phyloP scores from a whole-genome alignment of 306 rosid genomes.

The Glycine tomentella region DNA sequence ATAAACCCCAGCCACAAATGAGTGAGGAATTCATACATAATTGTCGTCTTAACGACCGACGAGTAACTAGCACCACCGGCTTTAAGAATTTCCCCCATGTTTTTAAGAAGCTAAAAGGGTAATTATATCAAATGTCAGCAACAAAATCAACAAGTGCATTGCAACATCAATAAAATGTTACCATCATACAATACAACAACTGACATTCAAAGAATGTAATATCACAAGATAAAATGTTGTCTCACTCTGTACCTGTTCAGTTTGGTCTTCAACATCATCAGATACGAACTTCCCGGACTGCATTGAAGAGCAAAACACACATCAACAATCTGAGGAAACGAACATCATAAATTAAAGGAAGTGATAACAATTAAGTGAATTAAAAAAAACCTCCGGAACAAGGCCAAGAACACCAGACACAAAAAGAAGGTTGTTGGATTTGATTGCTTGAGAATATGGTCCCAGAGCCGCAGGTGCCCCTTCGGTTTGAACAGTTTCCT shows the following conservation, averaged over 20 bases:
- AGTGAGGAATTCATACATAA: constrained; percentile 58
- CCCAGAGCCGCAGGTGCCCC: constrained; percentile 92
- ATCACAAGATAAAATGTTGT: background rate
- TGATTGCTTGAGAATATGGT: constrained; percentile 88
- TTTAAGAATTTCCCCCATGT: constrained; percentile 88
- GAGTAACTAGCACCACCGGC: constrained; percentile 77
- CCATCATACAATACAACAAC: background rate
- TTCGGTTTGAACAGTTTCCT: constrained; percentile 76
- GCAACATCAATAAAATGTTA: constrained; percentile 1
- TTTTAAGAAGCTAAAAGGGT: constrained; percentile 68
- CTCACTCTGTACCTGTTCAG: constrained; percentile 79
- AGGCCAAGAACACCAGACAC: constrained; percentile 91
- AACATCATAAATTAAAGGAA: background rate
- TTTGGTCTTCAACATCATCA: constrained; percentile 75
- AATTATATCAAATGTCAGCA: background rate
- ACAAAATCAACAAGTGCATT: background rate
- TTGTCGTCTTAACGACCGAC: constrained; percentile 87
- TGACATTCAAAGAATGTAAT: background rate
- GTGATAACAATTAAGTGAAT: background rate
- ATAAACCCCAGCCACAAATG: background rate
- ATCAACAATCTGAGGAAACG: constrained; percentile 1
- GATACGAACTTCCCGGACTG: constrained; percentile 85
- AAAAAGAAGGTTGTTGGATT: constrained; percentile 71
- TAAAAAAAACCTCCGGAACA: constrained; percentile 72
- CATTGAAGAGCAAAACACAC: constrained; percentile 9